phyloP scores from a whole-genome alignment of 352 stramenopile species.

The Pythium biforme region DNA sequence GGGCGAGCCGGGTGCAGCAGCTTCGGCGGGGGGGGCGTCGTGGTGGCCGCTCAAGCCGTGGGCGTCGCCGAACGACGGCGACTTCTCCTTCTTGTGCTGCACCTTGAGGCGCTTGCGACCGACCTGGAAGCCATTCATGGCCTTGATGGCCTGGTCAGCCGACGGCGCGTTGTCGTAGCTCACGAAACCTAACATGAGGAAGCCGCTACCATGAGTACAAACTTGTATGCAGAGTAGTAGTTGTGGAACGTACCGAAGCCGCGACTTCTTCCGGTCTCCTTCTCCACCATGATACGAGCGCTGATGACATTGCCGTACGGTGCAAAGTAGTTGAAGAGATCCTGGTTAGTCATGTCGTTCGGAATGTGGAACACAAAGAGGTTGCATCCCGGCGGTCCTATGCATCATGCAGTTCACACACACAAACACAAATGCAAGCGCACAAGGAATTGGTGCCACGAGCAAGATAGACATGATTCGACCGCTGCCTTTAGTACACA shows the following conservation, averaged over 20 bases:
- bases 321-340: constrained; percentile 96
- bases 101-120: constrained; percentile 96
- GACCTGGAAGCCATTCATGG: constrained; percentile 96
- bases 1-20: constrained; percentile 29
- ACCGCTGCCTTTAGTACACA: constrained; percentile 30
- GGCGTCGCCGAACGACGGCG: constrained; percentile 65
- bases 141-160: constrained; percentile 92
- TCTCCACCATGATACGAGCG: constrained; percentile 97
- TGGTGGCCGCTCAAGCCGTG: constrained; percentile 36
- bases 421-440: constrained; percentile 30
- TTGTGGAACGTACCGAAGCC: constrained; percentile 80
- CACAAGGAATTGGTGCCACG: constrained; percentile 21
- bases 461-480: constrained; percentile 29
- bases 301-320: constrained; percentile 95
- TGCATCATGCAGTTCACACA: constrained; percentile 40
- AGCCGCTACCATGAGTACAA: background rate
- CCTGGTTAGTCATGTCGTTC: constrained; percentile 96
- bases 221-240: too few species aligned
- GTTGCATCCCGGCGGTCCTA: constrained; percentile 94
- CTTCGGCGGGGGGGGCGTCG: constrained; percentile 48
- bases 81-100: constrained; percentile 93
- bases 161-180: constrained; percentile 93
- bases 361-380: constrained; percentile 99
- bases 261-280: constrained; percentile 93
- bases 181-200: constrained; percentile 91